Evolutionary conservation across 164 flowering plant species (phyloP).

Genomic region (Vitis riparia): DNA sequence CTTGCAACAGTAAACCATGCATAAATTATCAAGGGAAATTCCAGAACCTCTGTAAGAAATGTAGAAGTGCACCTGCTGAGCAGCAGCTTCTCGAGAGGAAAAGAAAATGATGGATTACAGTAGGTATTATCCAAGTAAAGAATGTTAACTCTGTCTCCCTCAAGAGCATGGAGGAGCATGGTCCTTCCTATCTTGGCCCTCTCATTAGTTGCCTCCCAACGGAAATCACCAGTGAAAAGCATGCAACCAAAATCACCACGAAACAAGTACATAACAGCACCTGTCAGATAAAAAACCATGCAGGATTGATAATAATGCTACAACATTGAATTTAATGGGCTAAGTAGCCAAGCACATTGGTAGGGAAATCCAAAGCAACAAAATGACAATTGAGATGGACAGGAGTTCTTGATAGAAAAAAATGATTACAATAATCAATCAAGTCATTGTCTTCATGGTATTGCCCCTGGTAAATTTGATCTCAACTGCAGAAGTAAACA

Average conservation of each 20-base stretch:
- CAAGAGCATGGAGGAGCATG: conserved; percentile 57
- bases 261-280: conserved; percentile 60
- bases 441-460: too few species aligned
- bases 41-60: neutral
- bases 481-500: too few species aligned
- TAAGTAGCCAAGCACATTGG: neutral
- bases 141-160: conserved; percentile 44
- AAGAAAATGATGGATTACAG: conserved; percentile 69
- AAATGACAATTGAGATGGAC: too few species aligned
- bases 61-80: conserved; percentile 60
- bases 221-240: conserved; percentile 85
- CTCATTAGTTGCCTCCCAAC: conserved; percentile 46
- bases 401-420: too few species aligned
- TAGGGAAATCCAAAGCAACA: neutral
- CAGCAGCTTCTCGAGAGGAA: conserved; percentile 77
- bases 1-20: neutral
- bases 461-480: too few species aligned
- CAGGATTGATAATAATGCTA: neutral
- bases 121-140: conserved; percentile 87
- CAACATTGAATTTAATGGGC: neutral
- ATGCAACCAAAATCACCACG: conserved; percentile 76
- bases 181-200: conserved; percentile 41
- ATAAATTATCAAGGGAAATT: neutral
- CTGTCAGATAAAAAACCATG: conserved; percentile 17
- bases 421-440: too few species aligned